Evolutionary conservation across 805 yeast species (phyloP), one percentile per base, ranked within the genome.

Genomic region (Ogataea degrootiae): DNA sequence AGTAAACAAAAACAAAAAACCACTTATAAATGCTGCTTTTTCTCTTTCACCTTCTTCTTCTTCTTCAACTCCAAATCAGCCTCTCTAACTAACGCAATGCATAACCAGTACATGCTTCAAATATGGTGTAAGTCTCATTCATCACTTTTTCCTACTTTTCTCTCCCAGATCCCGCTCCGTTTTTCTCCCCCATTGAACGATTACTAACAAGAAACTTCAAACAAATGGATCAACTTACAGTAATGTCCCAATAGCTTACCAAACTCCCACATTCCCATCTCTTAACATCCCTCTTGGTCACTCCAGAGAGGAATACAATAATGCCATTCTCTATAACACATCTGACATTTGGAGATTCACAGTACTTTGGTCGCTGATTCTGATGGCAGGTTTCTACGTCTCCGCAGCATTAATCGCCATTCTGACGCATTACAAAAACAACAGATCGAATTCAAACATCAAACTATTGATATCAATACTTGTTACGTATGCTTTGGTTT

Each of bases 321-420:
- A 73, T 6, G 75, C 89, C 34, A 80, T 75, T 53, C 75, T 92
- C 5, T 92, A 87, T 67, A 78, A 80, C 57, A 68, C 82, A 1
- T 54, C 62, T 16, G 97, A 89, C 57, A 79, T 92, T 15, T 91
- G 96, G 94, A 68, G 66, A 53, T 92, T 87, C 72, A 87, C 96
- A 0, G 72, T 88, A 9, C 76, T 69, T 56, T 92, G 99, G 98
- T 75, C 85, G 14, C 56, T 92, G 41, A 82, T 90, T 8, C 68
- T 87, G 54, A 84, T 79, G 62, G 71, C 72, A 1, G 80, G 74
- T 1, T 75, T 87, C 49, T 88, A 89, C 63, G 60, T 72, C 1
- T 69, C 78, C 0, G 84, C 91, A 0, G 95, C 94, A 0, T 38
- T 71, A 0, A 67, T 83, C 53, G 90, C 94, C 3, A 70, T 76